phyloP scores from a whole-genome alignment of 2,329 filamentous ascomycete genomes.

The Cercospora sojina region DNA sequence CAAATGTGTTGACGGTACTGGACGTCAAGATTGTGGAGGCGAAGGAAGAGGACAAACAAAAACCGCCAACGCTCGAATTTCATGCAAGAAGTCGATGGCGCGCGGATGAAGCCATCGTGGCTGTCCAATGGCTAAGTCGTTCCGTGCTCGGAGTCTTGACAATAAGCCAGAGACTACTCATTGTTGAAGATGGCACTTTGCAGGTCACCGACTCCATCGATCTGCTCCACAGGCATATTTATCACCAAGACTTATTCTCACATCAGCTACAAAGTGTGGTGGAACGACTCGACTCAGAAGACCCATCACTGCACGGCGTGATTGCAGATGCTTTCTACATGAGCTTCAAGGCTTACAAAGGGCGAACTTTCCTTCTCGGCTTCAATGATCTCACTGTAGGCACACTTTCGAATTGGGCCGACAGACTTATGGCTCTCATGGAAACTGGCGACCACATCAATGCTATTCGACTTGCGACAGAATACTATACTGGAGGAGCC shows the following conservation, averaged over 20 bases:
- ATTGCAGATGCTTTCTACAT: conserved; percentile 97
- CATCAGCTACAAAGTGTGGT: conserved; percentile 79
- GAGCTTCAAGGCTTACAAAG: conserved; percentile 95
- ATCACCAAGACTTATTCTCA: conserved; percentile 87
- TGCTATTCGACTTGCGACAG: conserved; percentile 84
- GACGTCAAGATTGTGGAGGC: conserved; percentile 74
- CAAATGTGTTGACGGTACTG: conserved; percentile 89
- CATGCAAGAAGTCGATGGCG: conserved; percentile 83
- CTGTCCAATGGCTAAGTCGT: conserved; percentile 92
- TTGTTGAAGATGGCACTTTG: conserved; percentile 85
- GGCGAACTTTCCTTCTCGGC: conserved; percentile 86
- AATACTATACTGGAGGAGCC: conserved; percentile 87
- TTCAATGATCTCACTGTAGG: conserved; percentile 91
- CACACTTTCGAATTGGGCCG: conserved; percentile 93
- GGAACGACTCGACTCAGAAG: conserved; percentile 83
- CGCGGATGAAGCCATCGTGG: conserved; percentile 91
- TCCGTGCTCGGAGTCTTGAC: conserved; percentile 90
- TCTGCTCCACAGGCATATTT: conserved; percentile 86
- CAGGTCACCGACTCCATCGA: conserved; percentile 94
- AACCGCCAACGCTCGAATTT: conserved; percentile 76
- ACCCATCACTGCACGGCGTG: conserved; percentile 87
- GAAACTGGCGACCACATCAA: conserved; percentile 94
- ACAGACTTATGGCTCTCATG: conserved; percentile 89
- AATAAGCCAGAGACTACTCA: conserved; percentile 87
- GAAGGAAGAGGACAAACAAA: conserved; percentile 63